These are phyloP conservation scores for Gossypium schwendimanii DNA, from an alignment of 441 rosid species.

Conservation along the genomic window DNA sequence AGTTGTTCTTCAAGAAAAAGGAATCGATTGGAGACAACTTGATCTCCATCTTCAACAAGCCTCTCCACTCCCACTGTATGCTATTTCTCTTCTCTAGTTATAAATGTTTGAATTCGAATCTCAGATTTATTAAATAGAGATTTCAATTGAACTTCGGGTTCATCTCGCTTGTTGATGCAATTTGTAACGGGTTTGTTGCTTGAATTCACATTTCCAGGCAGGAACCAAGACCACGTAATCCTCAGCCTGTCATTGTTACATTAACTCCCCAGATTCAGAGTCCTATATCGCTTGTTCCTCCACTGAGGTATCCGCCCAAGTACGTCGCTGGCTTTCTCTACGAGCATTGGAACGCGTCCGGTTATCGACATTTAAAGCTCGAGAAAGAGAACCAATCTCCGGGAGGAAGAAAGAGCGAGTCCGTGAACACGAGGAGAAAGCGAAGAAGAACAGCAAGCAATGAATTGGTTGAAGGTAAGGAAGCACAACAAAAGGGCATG, in stretches of 20 bases:
- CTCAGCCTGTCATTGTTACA: not conserved
- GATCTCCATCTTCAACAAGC: constrained; percentile 11
- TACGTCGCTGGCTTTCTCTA: not conserved
- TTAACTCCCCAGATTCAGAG: not conserved
- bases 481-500: not conserved
- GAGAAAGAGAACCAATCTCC: constrained; percentile 10
- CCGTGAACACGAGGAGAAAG: not conserved
- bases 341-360: not conserved
- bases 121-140: too few relatives aligned
- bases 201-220: not conserved
- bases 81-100: not conserved
- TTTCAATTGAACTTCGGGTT: too few relatives aligned
- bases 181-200: not conserved
- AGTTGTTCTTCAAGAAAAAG: constrained; percentile 20
- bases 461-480: not conserved
- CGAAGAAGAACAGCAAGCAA: not conserved
- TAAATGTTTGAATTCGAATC: too few relatives aligned
- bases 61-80: not conserved
- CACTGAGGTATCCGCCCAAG: constrained; percentile 15
- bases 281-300: constrained; percentile 11
- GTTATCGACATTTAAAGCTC: not conserved
- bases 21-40: constrained; percentile 19
- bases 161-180: not conserved
- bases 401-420: not conserved
- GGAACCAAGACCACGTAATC: not conserved